Conservation (phyloP, 2,329 filamentous ascomycete genomes). For the Xylariaceae sp. region DNA sequence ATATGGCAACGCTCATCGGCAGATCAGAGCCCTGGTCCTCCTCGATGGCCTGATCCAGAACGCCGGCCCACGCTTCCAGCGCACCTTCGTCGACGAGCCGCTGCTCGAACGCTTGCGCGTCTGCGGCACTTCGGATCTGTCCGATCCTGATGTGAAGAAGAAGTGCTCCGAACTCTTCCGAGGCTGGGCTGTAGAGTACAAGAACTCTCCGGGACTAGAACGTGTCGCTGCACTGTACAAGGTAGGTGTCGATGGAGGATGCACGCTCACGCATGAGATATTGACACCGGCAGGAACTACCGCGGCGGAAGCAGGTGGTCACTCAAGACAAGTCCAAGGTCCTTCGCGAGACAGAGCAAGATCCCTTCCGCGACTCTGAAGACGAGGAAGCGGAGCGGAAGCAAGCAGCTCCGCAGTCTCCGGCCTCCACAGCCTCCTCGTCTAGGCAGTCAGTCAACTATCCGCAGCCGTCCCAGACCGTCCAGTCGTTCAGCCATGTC, state of each 20-base stretch:
- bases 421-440: constrained; percentile 17
- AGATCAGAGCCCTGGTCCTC: constrained; percentile 79
- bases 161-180: constrained; percentile 84
- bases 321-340: constrained; percentile 77
- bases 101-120: constrained; percentile 85
- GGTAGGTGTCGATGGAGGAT: constrained; percentile 29
- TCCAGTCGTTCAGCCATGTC: constrained; percentile 32
- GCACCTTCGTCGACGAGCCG: constrained; percentile 81
- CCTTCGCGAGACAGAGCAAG: constrained; percentile 65
- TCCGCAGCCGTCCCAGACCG: constrained; percentile 20
- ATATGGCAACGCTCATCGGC: constrained; percentile 90
- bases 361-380: constrained; percentile 62
- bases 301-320: constrained; percentile 60
- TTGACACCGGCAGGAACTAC: constrained; percentile 43
- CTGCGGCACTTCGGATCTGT: constrained; percentile 75
- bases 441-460: constrained; percentile 21
- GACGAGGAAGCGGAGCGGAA: constrained; percentile 42
- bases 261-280: neutral
- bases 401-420: constrained; percentile 23
- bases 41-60: constrained; percentile 94
- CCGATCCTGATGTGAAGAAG: constrained; percentile 75
- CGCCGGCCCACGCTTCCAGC: constrained; percentile 79
- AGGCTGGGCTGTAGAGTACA: constrained; percentile 79
- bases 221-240: constrained; percentile 72
- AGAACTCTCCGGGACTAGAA: constrained; percentile 70